phyloP scores from a whole-genome alignment of 257 asterid species.

The Echites panduratus region DNA sequence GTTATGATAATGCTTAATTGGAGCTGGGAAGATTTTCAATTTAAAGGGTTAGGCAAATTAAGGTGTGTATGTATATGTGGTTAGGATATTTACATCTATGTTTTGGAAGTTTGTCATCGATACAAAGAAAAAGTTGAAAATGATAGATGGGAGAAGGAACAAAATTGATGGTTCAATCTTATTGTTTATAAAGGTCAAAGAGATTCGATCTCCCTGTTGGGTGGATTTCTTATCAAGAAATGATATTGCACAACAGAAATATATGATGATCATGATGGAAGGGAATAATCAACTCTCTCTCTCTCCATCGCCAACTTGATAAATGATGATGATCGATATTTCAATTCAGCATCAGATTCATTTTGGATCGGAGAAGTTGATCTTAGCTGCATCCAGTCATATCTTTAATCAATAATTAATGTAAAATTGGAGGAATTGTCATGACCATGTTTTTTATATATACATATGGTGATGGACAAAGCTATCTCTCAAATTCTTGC shows the following conservation, averaged over 20 bases:
- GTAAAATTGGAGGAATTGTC: not conserved
- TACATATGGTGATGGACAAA: too few relatives aligned
- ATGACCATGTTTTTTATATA: not conserved
- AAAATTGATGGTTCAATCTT: constrained; percentile 2
- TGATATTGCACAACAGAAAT: too few relatives aligned
- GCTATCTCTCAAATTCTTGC: too few relatives aligned
- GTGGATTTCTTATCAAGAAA: too few relatives aligned
- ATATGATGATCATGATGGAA: too few relatives aligned
- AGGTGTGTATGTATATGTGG: not conserved
- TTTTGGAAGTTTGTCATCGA: not conserved
- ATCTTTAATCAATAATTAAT: too few relatives aligned
- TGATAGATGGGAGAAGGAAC: constrained; percentile 15
- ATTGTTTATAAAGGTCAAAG: constrained; percentile 28
- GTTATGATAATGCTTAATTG: constrained; percentile 15
- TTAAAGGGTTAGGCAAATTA: not conserved
- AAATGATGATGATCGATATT: too few relatives aligned
- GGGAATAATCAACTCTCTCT: too few relatives aligned
- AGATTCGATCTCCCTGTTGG: constrained; percentile 25
- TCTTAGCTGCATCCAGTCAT: too few relatives aligned
- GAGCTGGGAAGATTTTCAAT: constrained; percentile 14
- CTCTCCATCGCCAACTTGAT: too few relatives aligned
- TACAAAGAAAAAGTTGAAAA: constrained; percentile 2
- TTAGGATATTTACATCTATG: not conserved
- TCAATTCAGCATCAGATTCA: not conserved
- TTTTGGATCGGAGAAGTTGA: too few relatives aligned